Base-by-base conservation (phyloP, 345 rosid genomes). In the Lagerstroemia speciosa region DNA sequence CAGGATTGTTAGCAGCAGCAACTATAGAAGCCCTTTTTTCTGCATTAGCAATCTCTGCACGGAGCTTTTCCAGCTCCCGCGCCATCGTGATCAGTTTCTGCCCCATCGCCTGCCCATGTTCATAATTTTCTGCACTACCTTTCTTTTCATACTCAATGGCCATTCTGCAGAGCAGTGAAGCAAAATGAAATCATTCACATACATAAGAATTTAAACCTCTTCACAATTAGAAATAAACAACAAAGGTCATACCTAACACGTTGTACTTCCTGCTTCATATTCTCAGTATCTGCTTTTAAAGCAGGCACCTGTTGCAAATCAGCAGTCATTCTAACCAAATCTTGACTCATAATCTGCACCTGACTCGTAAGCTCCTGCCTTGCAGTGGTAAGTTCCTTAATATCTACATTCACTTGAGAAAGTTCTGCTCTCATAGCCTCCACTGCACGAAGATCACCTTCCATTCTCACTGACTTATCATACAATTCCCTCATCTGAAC, bases 111-210 rank as follows among this genome's bases (percentile, higher is more conserved):
- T 87, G 87, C 32, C 96, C 97, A 71, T 89, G 97, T 73, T 94
- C 99, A 67, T 88, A 94, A 72, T 91, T 94, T 41, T 94, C 97
- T 0, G 99, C 97, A 71, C 87, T 91, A 68, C 95, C 93, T 83
- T 94, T 94, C 90, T 94, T 94, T 83, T 94, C 99, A 77, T 82
- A 81, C 74, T 91, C 96, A 60, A 91, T 86, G 64, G 99, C 97
- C 77, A 88, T 86, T 78, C 97, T 91, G 65, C 29, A 78, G 45
- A 71, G 27, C 62, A 68, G 67, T 22, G 65, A 68, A 73, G 58
- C 65, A 72, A 62, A 66, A 7, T 37, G 32, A 33, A 12, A 73
- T 24, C 60, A 22, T 36, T 36, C 27, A 24, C 34, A 10, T 58
- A 20, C 34, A 14, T 27, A 58, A 58, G 34, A 27, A 27, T 58